phyloP scores from a whole-genome alignment of 2,329 filamentous ascomycete genomes.

The Chrysoporthe austroafricana region DNA sequence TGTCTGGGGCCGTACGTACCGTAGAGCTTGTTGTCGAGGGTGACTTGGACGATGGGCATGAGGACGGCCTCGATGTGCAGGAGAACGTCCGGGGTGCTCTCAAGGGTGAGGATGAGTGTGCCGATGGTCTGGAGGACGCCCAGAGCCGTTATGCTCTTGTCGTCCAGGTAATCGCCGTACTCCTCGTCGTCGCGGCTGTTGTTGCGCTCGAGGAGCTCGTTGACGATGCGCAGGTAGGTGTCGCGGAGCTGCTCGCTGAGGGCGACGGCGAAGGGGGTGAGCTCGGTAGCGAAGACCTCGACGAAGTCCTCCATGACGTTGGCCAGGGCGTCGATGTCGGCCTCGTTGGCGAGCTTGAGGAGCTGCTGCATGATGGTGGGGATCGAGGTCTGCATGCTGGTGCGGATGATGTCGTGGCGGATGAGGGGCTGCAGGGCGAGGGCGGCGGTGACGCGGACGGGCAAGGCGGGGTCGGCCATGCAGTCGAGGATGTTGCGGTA shows the following conservation, averaged over 20 bases:
- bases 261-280: conserved; percentile 95
- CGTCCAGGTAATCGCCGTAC: conserved; percentile 90
- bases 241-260: conserved; percentile 94
- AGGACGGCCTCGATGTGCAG: conserved; percentile 92
- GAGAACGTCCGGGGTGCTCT: conserved; percentile 95
- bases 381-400: conserved; percentile 96
- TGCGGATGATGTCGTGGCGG: conserved; percentile 89
- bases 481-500: conserved; percentile 97
- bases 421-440: conserved; percentile 94
- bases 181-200: conserved; percentile 74
- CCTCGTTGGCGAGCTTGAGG: conserved; percentile 94
- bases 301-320: conserved; percentile 99
- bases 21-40: conserved; percentile 96
- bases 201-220: conserved; percentile 88
- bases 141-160: conserved; percentile 97
- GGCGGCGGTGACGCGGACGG: conserved; percentile 91
- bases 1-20: conserved; percentile 50
- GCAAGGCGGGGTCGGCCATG: conserved; percentile 92
- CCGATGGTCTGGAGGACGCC: conserved; percentile 97
- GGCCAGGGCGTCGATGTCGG: conserved; percentile 93
- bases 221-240: conserved; percentile 91
- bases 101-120: conserved; percentile 92
- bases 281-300: conserved; percentile 94
- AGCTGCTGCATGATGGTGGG: conserved; percentile 99
- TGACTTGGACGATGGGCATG: conserved; percentile 96